phyloP scores from a whole-genome alignment of 2,329 filamentous ascomycete genomes.

The Arthroderma uncinatum region DNA sequence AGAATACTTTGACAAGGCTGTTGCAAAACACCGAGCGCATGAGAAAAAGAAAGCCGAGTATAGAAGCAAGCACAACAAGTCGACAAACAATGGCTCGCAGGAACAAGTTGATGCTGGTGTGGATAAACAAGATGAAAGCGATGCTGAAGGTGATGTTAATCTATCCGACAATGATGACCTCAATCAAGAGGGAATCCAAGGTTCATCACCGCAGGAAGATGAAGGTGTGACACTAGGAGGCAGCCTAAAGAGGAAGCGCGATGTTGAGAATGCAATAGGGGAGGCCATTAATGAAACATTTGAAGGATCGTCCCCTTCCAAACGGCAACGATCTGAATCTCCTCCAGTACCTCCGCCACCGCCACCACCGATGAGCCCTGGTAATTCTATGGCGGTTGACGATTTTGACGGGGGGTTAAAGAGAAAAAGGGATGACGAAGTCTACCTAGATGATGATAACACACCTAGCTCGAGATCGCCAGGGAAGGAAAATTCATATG shows the following conservation, averaged over 20 bases:
- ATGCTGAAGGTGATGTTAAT: constrained; percentile 25
- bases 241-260: constrained; percentile 16
- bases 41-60: constrained; percentile 53
- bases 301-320: constrained; percentile 15
- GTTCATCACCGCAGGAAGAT: constrained; percentile 34
- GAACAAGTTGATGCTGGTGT: constrained; percentile 8
- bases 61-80: constrained; percentile 19
- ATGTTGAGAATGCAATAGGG: constrained; percentile 16
- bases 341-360: constrained; percentile 24
- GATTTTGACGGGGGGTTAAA: background rate
- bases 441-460: background rate
- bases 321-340: constrained; percentile 16
- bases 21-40: constrained; percentile 59
- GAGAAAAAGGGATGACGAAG: background rate
- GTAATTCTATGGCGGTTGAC: background rate
- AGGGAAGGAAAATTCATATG: background rate
- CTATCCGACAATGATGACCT: constrained; percentile 33
- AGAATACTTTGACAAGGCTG: constrained; percentile 77
- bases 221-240: constrained; percentile 10
- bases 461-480: background rate
- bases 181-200: constrained; percentile 33
- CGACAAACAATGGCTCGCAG: background rate
- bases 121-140: constrained; percentile 14
- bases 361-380: constrained; percentile 18
- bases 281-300: constrained; percentile 16